phyloP scores from a whole-genome alignment of 2,329 filamentous ascomycete species.

The Lecanicillium sp. region DNA sequence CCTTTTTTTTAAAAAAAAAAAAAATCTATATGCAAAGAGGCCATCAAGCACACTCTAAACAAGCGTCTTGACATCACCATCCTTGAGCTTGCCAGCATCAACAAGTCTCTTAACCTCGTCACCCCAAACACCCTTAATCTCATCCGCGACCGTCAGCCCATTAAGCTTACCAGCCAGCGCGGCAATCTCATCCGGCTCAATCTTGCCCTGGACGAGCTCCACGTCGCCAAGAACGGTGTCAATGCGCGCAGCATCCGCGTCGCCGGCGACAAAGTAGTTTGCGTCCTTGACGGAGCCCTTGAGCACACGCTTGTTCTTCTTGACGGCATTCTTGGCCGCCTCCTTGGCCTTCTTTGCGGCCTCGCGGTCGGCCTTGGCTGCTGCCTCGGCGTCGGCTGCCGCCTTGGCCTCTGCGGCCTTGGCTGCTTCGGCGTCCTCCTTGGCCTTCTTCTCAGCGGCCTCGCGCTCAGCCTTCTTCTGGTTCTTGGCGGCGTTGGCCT shows the following conservation, averaged over 20 bases:
- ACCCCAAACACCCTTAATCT: constrained; percentile 78
- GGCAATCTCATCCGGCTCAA: constrained; percentile 86
- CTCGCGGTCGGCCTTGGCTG: constrained; percentile 77
- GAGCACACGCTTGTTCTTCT: constrained; percentile 99
- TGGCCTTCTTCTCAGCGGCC: constrained; percentile 78
- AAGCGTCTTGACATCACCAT: constrained; percentile 66
- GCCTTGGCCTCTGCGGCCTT: constrained; percentile 78
- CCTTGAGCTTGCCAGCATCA: constrained; percentile 76
- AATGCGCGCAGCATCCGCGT: constrained; percentile 67
- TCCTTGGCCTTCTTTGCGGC: constrained; percentile 94
- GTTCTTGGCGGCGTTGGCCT: constrained; percentile 89
- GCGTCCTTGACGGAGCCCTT: constrained; percentile 92
- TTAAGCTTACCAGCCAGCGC: constrained; percentile 72
- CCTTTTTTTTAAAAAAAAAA: too few species aligned
- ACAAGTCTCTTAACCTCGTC: constrained; percentile 73
- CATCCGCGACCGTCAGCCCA: constrained; percentile 66
- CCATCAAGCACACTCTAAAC: constrained; percentile 18
- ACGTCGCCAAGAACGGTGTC: constrained; percentile 79
- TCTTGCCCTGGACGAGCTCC: constrained; percentile 77
- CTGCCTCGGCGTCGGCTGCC: constrained; percentile 75
- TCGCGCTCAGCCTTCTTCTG: constrained; percentile 88
- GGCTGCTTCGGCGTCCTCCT: constrained; percentile 74
- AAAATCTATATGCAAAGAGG: not conserved
- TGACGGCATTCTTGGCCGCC: constrained; percentile 94
- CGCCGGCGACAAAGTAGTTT: constrained; percentile 82